Evolutionary conservation across 306 rosid species (phyloP).

Genomic region (Malus orientalis): DNA sequence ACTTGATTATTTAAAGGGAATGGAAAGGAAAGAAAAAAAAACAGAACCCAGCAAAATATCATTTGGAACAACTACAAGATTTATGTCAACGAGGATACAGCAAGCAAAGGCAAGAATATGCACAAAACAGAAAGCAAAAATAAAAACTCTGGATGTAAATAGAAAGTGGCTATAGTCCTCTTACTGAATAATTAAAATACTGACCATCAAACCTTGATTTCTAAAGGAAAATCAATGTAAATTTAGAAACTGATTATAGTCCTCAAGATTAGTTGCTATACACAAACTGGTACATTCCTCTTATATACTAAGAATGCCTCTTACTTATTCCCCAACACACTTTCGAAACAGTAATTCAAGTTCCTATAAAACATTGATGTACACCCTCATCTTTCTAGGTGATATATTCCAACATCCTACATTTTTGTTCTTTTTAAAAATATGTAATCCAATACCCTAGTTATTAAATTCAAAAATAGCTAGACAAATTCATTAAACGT

Average conservation of each 20-base stretch:
- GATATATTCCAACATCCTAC: background rate
- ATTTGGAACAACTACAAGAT: background rate
- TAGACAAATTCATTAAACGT: background rate
- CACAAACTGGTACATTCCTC: background rate
- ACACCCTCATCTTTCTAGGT: background rate
- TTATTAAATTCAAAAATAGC: background rate
- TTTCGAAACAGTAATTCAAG: background rate
- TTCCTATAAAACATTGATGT: background rate
- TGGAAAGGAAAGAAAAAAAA: background rate
- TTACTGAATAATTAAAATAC: background rate
- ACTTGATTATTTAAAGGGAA: background rate
- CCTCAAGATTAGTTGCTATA: background rate
- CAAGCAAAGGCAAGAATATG: background rate
- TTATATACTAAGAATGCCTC: background rate
- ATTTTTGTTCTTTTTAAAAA: too few relatives aligned
- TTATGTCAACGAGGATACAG: background rate
- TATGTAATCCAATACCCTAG: background rate
- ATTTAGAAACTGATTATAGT: background rate
- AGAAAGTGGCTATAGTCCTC: background rate
- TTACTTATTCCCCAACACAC: background rate
- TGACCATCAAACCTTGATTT: background rate
- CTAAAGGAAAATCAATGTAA: background rate
- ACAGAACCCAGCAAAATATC: background rate
- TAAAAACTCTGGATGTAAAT: background rate
- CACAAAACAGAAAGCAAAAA: background rate